phyloP scores from a whole-genome alignment of 2,329 filamentous ascomycete genomes.

The Monosporascus sp. region DNA sequence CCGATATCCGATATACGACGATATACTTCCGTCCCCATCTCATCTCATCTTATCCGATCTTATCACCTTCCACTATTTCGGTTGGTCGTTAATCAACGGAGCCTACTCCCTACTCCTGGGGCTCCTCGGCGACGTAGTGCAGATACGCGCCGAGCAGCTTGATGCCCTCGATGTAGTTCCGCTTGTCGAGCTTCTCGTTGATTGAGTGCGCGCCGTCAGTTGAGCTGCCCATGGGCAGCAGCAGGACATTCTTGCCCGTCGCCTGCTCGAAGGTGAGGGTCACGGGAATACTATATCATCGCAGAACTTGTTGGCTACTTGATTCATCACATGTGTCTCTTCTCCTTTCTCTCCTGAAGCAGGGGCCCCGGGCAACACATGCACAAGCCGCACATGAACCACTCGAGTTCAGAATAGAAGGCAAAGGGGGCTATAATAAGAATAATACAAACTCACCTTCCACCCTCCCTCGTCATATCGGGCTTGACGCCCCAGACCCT shows the following conservation, averaged over 20 bases:
- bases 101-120: constrained; percentile 27
- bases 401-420: not conserved
- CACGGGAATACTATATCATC: constrained; percentile 71
- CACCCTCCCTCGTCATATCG: constrained; percentile 93
- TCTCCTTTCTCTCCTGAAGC: too few species aligned
- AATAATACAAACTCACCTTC: constrained; percentile 53
- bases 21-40: too few species aligned
- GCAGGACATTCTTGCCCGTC: constrained; percentile 93
- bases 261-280: constrained; percentile 97
- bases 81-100: too few species aligned
- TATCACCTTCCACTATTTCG: too few species aligned
- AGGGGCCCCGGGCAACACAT: too few species aligned
- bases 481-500: constrained; percentile 90
- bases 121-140: constrained; percentile 92
- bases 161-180: constrained; percentile 96
- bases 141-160: constrained; percentile 93
- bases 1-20: too few species aligned
- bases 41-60: too few species aligned
- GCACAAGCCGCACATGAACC: too few species aligned
- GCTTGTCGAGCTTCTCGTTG: constrained; percentile 96
- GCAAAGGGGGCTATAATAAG: not conserved
- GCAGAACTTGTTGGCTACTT: constrained; percentile 1
- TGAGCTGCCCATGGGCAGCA: constrained; percentile 94
- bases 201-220: constrained; percentile 96
- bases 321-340: too few species aligned